Conservation (phyloP, 2,329 filamentous ascomycete genomes). For the Fulvia fulva region DNA sequence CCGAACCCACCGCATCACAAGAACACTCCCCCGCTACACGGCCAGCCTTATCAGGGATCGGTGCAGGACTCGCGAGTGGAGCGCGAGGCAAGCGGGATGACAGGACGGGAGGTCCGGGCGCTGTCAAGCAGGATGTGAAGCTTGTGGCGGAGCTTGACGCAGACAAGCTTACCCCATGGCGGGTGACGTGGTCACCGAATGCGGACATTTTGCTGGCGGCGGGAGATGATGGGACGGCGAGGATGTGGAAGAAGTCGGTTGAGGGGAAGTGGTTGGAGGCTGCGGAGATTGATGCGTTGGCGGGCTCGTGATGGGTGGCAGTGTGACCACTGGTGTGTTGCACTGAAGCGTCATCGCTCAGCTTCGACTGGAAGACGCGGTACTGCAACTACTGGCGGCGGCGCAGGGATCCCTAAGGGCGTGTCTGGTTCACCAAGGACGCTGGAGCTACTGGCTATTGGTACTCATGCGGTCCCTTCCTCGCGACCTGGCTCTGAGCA, state of each 20-base stretch:
- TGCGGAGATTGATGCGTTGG: slow-evolving; percentile 43
- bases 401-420: too few species aligned
- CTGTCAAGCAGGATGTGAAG: slow-evolving; percentile 59
- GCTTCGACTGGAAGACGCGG: neutral
- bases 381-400: too few species aligned
- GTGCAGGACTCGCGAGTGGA: slow-evolving; percentile 49
- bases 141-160: slow-evolving; percentile 65
- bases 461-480: too few species aligned
- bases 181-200: slow-evolving; percentile 60
- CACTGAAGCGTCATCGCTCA: neutral
- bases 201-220: slow-evolving; percentile 70
- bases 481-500: too few species aligned
- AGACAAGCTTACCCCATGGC: slow-evolving; percentile 69
- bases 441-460: neutral
- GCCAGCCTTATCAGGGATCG: slow-evolving; percentile 45
- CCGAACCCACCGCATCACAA: slow-evolving; percentile 7
- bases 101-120: slow-evolving; percentile 56
- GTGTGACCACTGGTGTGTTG: neutral
- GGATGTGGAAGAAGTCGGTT: slow-evolving; percentile 48
- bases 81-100: slow-evolving; percentile 49
- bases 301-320: slow-evolving; percentile 1
- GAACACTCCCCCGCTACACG: slow-evolving; percentile 16
- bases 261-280: slow-evolving; percentile 48
- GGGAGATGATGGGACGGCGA: slow-evolving; percentile 65
- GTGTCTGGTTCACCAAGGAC: neutral